Base-by-base conservation (phyloP, 805 yeast genomes). In the Pichia scutulata region DNA sequence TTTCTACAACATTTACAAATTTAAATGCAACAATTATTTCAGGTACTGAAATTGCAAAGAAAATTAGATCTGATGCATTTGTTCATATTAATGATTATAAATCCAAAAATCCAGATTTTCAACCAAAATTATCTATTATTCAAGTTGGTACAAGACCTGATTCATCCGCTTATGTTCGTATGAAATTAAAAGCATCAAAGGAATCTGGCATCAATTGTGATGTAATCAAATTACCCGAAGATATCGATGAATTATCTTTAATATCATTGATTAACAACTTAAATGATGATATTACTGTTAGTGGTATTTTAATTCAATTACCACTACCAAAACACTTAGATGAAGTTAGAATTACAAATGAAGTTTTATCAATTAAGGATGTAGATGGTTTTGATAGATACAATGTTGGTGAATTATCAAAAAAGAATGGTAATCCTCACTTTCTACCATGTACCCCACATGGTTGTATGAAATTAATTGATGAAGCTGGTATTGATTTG, bases 401-500 rank as follows among this genome's bases (percentile, higher is more conserved):
- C 70, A 86, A 86, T 64, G 81, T 83, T 40, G 93, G 93, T 51
- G 90, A 85, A 62, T 72, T 86, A 57, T 74, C 84, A 56, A 86
- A 86, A 63, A 82, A 77, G 63, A 83, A 81, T 53, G 93, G 92
- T 41, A 61, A 72, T 22, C 93, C 95, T 39, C 65, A 66, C 51
- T 86, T 82, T 66, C 71, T 83, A 60, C 95, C 95, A 39, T 86
- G 95, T 65, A 86, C 95, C 21, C 95, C 95, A 47, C 77, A 84
- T 66, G 95, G 95, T 25, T 80, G 85, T 58, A 76, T 86, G 68
- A 77, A 78, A 60, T 70, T 86, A 55, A 70, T 86, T 52, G 69
- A 78, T 55, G 74, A 77, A 55, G 73, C 85, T 30, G 76, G 79
- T 19, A 76, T 84, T 22, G 66, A 70, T 9, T 63, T 86, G 43